phyloP scores from a whole-genome alignment of 108 stramenopile species.

The Cafeteria roenbergensis region DNA sequence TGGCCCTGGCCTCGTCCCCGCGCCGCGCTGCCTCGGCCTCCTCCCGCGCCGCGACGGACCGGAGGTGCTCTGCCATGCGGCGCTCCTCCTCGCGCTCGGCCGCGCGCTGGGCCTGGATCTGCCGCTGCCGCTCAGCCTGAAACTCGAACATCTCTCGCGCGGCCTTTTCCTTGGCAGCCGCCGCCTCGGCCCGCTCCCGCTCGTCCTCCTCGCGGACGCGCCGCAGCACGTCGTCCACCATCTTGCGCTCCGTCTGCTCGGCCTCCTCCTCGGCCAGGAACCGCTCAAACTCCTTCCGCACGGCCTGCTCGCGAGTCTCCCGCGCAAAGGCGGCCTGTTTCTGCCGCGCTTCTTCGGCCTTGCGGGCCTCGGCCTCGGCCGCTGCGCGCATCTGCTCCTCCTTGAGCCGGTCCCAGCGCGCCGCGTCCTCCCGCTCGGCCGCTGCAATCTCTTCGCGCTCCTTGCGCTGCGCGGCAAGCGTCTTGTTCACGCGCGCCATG shows the following conservation, averaged over 20 bases:
- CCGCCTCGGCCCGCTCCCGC: neutral
- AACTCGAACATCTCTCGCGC: neutral
- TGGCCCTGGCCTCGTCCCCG: slow-evolving; percentile 1
- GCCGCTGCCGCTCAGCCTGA: neutral
- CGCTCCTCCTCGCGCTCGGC: neutral
- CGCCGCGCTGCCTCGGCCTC: neutral
- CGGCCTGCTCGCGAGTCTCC: neutral
- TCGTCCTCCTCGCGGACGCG: too few species aligned
- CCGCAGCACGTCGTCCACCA: too few species aligned
- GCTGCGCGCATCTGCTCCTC: neutral
- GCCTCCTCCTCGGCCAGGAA: neutral
- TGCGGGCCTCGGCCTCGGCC: neutral
- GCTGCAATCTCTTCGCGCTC: neutral
- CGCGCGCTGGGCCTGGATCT: neutral
- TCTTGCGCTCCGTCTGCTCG: neutral
- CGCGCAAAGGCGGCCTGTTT: too few species aligned
- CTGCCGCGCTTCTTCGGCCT: too few species aligned
- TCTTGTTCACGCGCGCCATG: neutral
- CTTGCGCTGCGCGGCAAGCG: neutral
- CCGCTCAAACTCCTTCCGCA: neutral
- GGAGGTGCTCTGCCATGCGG: neutral
- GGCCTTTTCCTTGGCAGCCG: neutral
- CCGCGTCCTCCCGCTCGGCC: neutral
- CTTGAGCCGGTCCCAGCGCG: neutral
- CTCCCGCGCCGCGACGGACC: neutral